Percentiles rank a stretch among this genome's conserved stretches.
These are phyloP conservation scores for Cryptosporidium viatorum DNA, from an alignment of 169 alveolate species.

Conservation along the genomic window DNA sequence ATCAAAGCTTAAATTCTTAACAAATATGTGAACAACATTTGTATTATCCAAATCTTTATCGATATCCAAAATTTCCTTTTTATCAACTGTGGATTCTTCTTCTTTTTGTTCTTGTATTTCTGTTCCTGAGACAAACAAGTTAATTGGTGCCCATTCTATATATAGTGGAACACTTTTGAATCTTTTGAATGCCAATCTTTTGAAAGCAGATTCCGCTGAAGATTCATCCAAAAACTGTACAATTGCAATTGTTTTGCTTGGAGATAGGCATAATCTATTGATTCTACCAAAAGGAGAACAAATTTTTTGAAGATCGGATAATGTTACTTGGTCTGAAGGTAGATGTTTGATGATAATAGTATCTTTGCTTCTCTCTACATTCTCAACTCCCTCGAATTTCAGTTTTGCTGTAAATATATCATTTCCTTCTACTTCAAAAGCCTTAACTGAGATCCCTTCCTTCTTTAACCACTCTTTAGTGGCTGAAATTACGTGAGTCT, in stretches of 20 bases:
- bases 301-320: constrained; percentile 81
- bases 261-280: constrained; percentile 86
- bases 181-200: constrained; percentile 86
- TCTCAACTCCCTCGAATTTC: constrained; percentile 28
- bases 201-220: constrained; percentile 89
- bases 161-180: constrained; percentile 88
- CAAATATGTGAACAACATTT: constrained; percentile 83
- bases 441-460: constrained; percentile 90
- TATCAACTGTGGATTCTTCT: background rate
- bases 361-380: constrained; percentile 74
- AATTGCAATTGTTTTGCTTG: constrained; percentile 90
- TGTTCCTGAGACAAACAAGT: constrained; percentile 71
- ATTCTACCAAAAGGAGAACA: constrained; percentile 89
- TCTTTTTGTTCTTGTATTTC: background rate
- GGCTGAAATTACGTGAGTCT: constrained; percentile 91
- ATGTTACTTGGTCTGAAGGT: constrained; percentile 77
- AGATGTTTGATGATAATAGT: constrained; percentile 80
- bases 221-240: constrained; percentile 86
- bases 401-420: constrained; percentile 59
- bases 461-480: constrained; percentile 94
- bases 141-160: constrained; percentile 93
- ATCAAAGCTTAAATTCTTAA: constrained; percentile 89
- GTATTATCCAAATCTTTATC: constrained; percentile 67
- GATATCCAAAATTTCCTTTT: constrained; percentile 6
- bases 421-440: constrained; percentile 83